Conservation (phyloP, 2,329 filamentous ascomycete species). For the Pyrenochaeta sp. region DNA sequence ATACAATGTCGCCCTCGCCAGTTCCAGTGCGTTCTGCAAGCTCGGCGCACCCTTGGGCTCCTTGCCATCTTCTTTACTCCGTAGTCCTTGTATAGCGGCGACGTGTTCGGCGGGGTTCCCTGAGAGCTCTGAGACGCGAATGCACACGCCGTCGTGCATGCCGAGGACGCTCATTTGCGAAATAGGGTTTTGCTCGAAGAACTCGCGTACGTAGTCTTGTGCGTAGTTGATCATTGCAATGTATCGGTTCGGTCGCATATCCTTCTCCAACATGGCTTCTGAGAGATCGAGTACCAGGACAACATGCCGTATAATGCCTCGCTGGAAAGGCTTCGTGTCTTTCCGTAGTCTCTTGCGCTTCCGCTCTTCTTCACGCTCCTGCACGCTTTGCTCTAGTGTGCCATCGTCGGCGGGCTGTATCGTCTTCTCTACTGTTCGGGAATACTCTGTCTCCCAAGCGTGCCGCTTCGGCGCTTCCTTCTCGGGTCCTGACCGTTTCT, state of each 20-base stretch:
- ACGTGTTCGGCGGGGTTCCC: constrained; percentile 93
- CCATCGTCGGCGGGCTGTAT: constrained; percentile 67
- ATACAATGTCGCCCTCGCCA: constrained; percentile 90
- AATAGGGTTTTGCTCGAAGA: constrained; percentile 98
- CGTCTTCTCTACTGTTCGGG: constrained; percentile 69
- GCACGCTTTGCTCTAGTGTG: constrained; percentile 74
- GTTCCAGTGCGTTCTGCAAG: constrained; percentile 93
- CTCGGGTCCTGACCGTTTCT: constrained; percentile 22
- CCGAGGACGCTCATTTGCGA: constrained; percentile 92
- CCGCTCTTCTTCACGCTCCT: constrained; percentile 79
- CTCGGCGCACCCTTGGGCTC: constrained; percentile 61
- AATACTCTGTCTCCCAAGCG: constrained; percentile 57
- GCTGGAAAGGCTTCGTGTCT: constrained; percentile 93
- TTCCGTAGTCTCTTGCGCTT: constrained; percentile 83
- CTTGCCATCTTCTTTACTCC: constrained; percentile 68
- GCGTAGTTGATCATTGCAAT: constrained; percentile 83
- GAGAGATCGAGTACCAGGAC: constrained; percentile 92
- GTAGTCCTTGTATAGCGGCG: constrained; percentile 73
- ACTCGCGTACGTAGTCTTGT: constrained; percentile 88
- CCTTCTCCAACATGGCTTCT: constrained; percentile 93
- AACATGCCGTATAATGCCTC: constrained; percentile 96
- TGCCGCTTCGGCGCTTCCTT: constrained; percentile 51
- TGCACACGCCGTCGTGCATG: constrained; percentile 90
- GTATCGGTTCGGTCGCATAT: constrained; percentile 87
- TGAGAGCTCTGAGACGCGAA: constrained; percentile 86